A percentile compares a stretch with the other conserved stretches of the same genome.
Conservation (phyloP, 2,329 filamentous ascomycete genomes). For the Clonostachys rhizophaga region DNA sequence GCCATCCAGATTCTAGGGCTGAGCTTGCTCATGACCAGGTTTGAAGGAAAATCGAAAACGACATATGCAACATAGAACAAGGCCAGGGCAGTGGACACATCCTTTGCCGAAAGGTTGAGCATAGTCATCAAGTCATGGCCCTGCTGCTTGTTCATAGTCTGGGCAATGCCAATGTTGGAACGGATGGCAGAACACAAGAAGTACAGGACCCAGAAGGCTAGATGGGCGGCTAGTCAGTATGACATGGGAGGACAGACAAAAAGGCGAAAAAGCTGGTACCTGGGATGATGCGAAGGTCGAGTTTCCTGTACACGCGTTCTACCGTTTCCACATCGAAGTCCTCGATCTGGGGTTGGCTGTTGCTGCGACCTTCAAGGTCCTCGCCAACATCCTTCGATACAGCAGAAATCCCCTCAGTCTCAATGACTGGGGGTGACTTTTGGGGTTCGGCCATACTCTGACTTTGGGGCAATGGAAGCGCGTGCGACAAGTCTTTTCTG, state of each 20-base stretch:
- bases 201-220: constrained; percentile 84
- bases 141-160: constrained; percentile 77
- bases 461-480: constrained; percentile 36
- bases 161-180: constrained; percentile 88
- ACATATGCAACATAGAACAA: constrained; percentile 93
- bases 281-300: constrained; percentile 56
- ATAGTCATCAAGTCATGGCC: constrained; percentile 72
- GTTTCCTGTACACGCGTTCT: constrained; percentile 29
- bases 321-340: constrained; percentile 28
- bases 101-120: constrained; percentile 64
- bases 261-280: constrained; percentile 22
- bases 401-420: background rate
- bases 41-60: constrained; percentile 83
- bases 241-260: constrained; percentile 3
- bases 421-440: background rate
- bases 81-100: constrained; percentile 79
- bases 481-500: constrained; percentile 40
- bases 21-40: constrained; percentile 80
- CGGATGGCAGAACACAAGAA: constrained; percentile 90
- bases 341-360: background rate
- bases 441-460: constrained; percentile 3
- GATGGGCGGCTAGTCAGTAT: no score
- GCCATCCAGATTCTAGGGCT: constrained; percentile 90
- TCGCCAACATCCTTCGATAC: background rate
- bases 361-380: background rate